A percentile compares a stretch with the other conserved stretches of the same genome.
Conservation (phyloP, 257 asterid genomes). For the Vinca minor region DNA sequence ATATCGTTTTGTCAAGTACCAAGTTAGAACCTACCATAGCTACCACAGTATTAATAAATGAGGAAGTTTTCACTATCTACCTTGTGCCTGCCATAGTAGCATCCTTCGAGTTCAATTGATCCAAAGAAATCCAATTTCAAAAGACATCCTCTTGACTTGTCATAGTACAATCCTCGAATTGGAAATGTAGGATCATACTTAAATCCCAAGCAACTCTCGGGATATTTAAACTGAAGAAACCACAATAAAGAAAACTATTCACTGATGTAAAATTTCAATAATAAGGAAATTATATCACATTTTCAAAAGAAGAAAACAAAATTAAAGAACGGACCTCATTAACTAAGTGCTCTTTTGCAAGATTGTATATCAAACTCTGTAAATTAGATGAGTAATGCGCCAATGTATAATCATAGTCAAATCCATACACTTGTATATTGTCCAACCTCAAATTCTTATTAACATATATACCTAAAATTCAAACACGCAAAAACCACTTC, state of each 20-base stretch:
- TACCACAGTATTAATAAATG: neutral
- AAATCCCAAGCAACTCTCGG: slow-evolving; percentile 69
- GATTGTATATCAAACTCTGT: slow-evolving; percentile 78
- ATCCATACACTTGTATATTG: slow-evolving; percentile 77
- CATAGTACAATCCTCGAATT: slow-evolving; percentile 86
- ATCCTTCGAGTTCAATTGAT: slow-evolving; percentile 91
- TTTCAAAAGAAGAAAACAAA: slow-evolving; percentile 1
- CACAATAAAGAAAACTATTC: slow-evolving; percentile 5
- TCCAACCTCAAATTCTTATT: slow-evolving; percentile 90
- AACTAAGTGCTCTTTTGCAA: slow-evolving; percentile 85
- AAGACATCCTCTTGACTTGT: slow-evolving; percentile 87
- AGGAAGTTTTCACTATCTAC: slow-evolving; percentile 27
- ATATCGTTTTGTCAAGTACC: neutral
- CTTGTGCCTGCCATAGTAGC: slow-evolving; percentile 94
- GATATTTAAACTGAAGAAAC: slow-evolving; percentile 78
- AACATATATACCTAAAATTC: slow-evolving; percentile 62
- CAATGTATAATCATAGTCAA: slow-evolving; percentile 94
- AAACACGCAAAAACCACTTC: slow-evolving; percentile 19
- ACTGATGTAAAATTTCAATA: neutral
- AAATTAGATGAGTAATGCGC: slow-evolving; percentile 88
- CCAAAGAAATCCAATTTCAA: slow-evolving; percentile 95
- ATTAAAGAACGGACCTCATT: slow-evolving; percentile 70
- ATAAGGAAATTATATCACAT: neutral
- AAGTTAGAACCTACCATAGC: neutral
- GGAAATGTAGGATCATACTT: slow-evolving; percentile 85